Conservation (phyloP, 1,139 yeast genomes). For the Lodderomyces orthopsilosis region DNA sequence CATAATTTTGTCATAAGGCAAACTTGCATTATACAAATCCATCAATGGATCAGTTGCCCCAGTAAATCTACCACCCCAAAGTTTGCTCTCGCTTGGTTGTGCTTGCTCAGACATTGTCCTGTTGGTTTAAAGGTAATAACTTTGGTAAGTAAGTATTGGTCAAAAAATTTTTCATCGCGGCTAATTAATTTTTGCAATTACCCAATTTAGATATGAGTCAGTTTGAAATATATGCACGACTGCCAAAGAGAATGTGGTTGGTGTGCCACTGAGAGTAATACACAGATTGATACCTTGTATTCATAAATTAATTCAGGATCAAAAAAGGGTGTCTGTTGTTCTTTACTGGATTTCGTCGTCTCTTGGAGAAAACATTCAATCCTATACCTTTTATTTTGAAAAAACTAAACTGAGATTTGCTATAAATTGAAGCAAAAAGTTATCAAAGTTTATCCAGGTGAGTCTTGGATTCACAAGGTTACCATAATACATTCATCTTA, state of each 20-base stretch:
- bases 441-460: too few relatives aligned
- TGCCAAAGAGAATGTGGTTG: background rate
- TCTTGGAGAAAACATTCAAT: too few relatives aligned
- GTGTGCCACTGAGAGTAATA: background rate
- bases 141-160: background rate
- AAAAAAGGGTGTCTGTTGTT: too few relatives aligned
- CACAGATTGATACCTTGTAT: too few relatives aligned
- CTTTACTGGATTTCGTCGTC: too few relatives aligned
- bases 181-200: constrained; percentile 13
- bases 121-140: background rate
- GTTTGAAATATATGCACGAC: constrained; percentile 2
- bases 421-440: too few relatives aligned
- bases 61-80: constrained; percentile 99
- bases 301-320: too few relatives aligned
- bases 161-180: constrained; percentile 32
- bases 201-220: constrained; percentile 5
- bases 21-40: constrained; percentile 95
- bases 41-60: constrained; percentile 95
- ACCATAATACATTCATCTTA: too few relatives aligned
- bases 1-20: constrained; percentile 95
- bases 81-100: constrained; percentile 55
- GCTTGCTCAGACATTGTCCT: constrained; percentile 19
- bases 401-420: too few relatives aligned
- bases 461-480: too few relatives aligned
- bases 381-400: too few relatives aligned